Conservation (phyloP, 371 early-diverging fungal genomes). For the Syncephalastrum monosporum region DNA sequence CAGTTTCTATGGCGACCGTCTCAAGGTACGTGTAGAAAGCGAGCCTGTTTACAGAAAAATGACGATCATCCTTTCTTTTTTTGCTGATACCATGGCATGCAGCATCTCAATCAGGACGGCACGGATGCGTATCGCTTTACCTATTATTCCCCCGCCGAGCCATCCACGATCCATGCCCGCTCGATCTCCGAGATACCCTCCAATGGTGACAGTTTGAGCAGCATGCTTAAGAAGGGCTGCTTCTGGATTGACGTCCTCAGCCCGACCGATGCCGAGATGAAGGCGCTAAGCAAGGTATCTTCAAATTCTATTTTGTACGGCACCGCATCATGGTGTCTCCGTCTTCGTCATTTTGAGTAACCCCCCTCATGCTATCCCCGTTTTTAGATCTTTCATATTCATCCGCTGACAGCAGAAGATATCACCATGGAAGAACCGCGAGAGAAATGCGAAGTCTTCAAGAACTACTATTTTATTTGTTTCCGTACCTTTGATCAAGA, state of each 20-base stretch:
- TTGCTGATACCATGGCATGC: neutral
- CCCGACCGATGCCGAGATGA: constrained; percentile 79
- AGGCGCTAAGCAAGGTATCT: constrained; percentile 50
- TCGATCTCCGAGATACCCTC: constrained; percentile 41
- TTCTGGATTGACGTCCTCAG: constrained; percentile 85
- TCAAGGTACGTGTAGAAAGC: constrained; percentile 13
- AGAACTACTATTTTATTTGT: constrained; percentile 88
- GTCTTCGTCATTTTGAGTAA: no score
- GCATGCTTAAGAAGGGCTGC: constrained; percentile 52
- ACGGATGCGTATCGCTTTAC: constrained; percentile 38
- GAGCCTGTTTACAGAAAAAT: neutral
- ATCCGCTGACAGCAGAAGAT: constrained; percentile 91
- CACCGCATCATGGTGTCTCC: no score
- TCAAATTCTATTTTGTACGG: neutral
- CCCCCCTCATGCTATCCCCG: no score
- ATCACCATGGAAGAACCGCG: constrained; percentile 87
- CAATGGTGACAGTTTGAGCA: constrained; percentile 22
- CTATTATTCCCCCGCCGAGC: constrained; percentile 37
- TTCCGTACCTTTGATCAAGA: constrained; percentile 78
- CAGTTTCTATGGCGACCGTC: constrained; percentile 16
- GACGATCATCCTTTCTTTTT: neutral
- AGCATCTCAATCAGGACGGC: constrained; percentile 21
- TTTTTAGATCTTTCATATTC: constrained; percentile 67
- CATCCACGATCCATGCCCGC: constrained; percentile 44
- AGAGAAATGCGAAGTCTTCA: constrained; percentile 92